Evolutionary conservation across 2,329 filamentous ascomycete genomes (phyloP).

Genomic region (Ceratocystis variospora): DNA sequence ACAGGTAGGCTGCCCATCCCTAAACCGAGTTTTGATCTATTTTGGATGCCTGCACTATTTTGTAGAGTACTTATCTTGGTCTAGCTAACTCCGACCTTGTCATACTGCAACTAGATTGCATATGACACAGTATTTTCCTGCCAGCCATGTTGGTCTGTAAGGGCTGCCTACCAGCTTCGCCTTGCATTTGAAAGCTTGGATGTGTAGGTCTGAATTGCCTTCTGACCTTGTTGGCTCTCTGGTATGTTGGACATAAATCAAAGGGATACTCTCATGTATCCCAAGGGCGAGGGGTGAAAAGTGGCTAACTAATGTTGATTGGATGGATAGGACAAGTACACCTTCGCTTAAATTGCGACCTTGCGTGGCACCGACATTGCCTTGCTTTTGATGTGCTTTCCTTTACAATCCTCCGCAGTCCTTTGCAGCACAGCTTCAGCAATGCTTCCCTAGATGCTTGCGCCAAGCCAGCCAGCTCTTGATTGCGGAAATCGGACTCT

Average conservation of each 20-base stretch:
- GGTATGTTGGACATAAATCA: neutral
- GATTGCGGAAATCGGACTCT: neutral
- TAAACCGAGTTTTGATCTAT: neutral
- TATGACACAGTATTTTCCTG: neutral
- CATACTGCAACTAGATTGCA: neutral
- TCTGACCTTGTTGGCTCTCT: neutral
- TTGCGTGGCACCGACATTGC: neutral
- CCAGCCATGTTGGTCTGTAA: constrained; percentile 5
- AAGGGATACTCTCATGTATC: neutral
- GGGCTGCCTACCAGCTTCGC: neutral
- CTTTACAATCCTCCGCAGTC: neutral
- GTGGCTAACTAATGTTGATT: neutral
- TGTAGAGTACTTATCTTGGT: neutral
- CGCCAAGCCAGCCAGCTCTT: neutral
- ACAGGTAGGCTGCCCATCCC: neutral
- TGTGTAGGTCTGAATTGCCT: neutral
- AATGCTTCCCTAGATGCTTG: neutral
- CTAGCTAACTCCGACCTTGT: neutral
- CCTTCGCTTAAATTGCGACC: neutral
- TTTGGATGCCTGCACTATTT: neutral
- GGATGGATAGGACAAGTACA: neutral
- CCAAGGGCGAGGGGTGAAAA: neutral
- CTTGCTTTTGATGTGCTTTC: neutral
- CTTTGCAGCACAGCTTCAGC: neutral
- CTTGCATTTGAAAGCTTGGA: neutral